Percentiles rank a stretch among this genome's conserved stretches.
Conservation (phyloP, 352 stramenopile species). For the Aphanomyces invadans region DNA sequence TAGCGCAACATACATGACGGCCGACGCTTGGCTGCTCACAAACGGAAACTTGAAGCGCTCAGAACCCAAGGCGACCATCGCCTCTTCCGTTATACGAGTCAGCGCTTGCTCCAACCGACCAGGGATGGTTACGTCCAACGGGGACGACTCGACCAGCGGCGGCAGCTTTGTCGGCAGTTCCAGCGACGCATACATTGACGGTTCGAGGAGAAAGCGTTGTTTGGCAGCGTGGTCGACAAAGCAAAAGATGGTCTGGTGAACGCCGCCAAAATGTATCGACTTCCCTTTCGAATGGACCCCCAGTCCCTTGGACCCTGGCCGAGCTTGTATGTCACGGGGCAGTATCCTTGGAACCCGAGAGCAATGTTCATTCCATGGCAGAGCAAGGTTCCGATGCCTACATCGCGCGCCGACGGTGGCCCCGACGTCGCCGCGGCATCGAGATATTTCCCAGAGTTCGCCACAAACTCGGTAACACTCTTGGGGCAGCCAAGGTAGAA, state of each 20-base stretch:
- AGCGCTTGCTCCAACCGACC: conserved; percentile 14
- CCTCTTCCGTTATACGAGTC: conserved; percentile 4
- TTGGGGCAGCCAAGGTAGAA: neutral
- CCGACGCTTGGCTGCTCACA: neutral
- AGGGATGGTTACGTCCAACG: conserved; percentile 8
- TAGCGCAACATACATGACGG: conserved; percentile 7
- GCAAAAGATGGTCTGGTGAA: conserved; percentile 1
- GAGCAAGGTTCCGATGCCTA: neutral
- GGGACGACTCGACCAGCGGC: neutral
- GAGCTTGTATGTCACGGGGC: conserved; percentile 4
- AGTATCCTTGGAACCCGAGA: conserved; percentile 16
- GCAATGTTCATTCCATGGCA: neutral
- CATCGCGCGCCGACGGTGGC: neutral
- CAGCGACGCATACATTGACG: neutral
- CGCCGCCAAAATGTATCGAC: conserved; percentile 5
- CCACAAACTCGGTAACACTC: neutral
- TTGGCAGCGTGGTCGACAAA: neutral
- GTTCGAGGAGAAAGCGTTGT: conserved; percentile 1
- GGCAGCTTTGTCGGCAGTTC: conserved; percentile 8
- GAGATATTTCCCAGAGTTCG: neutral
- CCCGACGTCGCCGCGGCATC: neutral
- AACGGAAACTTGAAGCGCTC: conserved; percentile 16
- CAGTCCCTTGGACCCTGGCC: neutral
- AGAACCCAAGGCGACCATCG: neutral
- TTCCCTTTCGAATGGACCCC: conserved; percentile 7